phyloP scores from a whole-genome alignment of 1,284 basidiomycete genomes.

The Fomes fomentarius region DNA sequence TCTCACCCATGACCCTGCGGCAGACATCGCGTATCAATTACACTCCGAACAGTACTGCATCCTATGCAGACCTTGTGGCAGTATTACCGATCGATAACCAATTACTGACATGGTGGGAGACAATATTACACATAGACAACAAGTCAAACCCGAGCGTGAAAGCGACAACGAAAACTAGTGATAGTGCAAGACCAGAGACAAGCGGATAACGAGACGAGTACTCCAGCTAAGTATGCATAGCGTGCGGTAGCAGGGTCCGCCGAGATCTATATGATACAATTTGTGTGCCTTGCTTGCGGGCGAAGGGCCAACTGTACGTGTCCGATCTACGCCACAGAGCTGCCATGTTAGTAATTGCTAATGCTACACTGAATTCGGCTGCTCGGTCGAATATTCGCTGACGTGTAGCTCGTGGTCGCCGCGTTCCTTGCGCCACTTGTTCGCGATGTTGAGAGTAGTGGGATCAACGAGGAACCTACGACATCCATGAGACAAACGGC shows the following conservation, averaged over 20 bases:
- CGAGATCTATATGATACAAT: constrained; percentile 16
- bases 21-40: no score
- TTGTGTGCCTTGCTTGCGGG: neutral
- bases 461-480: constrained; percentile 73
- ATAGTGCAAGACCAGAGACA: neutral
- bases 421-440: constrained; percentile 59
- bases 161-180: constrained; percentile 6
- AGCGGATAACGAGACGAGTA: neutral
- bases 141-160: constrained; percentile 1
- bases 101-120: no score
- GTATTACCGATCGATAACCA: no score
- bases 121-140: neutral
- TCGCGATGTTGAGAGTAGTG: constrained; percentile 62
- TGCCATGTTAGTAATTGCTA: constrained; percentile 2
- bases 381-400: constrained; percentile 21
- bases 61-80: no score
- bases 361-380: constrained; percentile 15
- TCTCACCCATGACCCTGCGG: no score
- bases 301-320: neutral
- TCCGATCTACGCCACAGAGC: neutral
- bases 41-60: neutral
- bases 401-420: constrained; percentile 21
- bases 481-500: neutral
- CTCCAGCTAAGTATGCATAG: neutral
- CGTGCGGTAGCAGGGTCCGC: neutral